Evolutionary conservation across 169 alveolate genomes (phyloP).

Genomic region (Cystoisospora suis): DNA sequence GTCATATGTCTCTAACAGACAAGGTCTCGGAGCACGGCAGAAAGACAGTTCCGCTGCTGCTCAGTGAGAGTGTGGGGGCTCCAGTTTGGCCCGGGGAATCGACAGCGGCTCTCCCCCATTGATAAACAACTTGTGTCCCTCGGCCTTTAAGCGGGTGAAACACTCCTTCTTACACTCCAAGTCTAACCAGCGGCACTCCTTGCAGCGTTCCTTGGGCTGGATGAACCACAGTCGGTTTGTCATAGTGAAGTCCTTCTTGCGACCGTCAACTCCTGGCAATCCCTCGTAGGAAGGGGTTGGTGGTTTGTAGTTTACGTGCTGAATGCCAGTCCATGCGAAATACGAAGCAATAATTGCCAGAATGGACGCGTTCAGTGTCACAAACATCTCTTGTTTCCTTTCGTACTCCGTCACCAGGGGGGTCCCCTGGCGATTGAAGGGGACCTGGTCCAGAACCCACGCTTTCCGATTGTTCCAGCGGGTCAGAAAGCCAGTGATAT

Average conservation of each 20-base stretch:
- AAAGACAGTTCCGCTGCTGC: too few species aligned
- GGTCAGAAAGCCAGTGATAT: constrained; percentile 75
- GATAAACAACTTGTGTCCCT: constrained; percentile 78
- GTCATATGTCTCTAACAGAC: too few species aligned
- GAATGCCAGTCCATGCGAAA: constrained; percentile 66
- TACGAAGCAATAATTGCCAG: constrained; percentile 64
- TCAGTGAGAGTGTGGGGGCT: constrained; percentile 81
- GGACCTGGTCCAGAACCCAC: constrained; percentile 74
- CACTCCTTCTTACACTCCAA: constrained; percentile 83
- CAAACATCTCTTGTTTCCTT: constrained; percentile 71
- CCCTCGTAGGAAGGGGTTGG: constrained; percentile 73
- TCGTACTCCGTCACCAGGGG: constrained; percentile 74
- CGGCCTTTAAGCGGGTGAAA: constrained; percentile 77
- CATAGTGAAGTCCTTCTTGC: constrained; percentile 85
- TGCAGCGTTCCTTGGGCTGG: constrained; percentile 84
- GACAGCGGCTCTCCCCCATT: constrained; percentile 83
- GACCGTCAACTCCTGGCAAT: constrained; percentile 69
- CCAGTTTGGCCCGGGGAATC: constrained; percentile 75
- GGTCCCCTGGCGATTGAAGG: constrained; percentile 66
- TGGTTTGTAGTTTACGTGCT: constrained; percentile 73
- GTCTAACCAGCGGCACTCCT: constrained; percentile 86
- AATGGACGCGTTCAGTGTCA: constrained; percentile 67
- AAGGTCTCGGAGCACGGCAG: too few species aligned
- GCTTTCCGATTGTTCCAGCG: constrained; percentile 72
- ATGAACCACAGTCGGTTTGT: constrained; percentile 80